A percentile compares a stretch with the other conserved stretches of the same genome.
Conservation (phyloP, 495 filamentous ascomycete species). For the Neurospora sp. region DNA sequence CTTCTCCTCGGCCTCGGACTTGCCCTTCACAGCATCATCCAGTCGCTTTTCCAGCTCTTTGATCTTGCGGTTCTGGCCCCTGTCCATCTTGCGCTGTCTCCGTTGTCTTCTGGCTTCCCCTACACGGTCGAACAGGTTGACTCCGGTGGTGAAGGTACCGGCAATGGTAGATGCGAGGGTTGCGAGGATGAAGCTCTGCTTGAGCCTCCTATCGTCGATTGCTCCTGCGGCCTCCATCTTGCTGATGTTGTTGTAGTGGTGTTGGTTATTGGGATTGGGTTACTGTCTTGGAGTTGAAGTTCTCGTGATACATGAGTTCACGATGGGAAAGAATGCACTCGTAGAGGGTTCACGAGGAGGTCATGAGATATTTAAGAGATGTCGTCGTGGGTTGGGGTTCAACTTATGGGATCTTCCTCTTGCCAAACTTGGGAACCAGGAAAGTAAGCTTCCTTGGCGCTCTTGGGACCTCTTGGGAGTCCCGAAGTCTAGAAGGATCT, state of each 20-base stretch:
- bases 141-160: conserved; percentile 27
- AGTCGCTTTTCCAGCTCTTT: conserved; percentile 28
- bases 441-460: not conserved
- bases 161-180: conserved; percentile 29
- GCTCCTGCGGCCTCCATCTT: conserved; percentile 49
- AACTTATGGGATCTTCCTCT: not conserved
- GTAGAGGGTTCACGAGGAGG: not conserved
- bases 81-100: conserved; percentile 22
- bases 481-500: not conserved
- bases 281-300: not conserved
- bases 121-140: conserved; percentile 28
- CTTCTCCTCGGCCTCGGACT: conserved; percentile 8
- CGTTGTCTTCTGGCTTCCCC: conserved; percentile 24
- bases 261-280: not conserved
- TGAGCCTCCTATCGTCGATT: conserved; percentile 41
- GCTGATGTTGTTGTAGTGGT: not conserved
- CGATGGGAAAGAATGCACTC: not conserved
- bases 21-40: conserved; percentile 13
- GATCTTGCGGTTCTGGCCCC: conserved; percentile 21
- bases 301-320: not conserved
- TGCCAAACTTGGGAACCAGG: not conserved
- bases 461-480: not conserved
- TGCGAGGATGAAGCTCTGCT: conserved; percentile 27
- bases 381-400: not conserved
- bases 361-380: not conserved